Evolutionary conservation across 2,329 filamentous ascomycete genomes (phyloP), one percentile per base, ranked within the genome.

Genomic region (Penicillium decumbens): DNA sequence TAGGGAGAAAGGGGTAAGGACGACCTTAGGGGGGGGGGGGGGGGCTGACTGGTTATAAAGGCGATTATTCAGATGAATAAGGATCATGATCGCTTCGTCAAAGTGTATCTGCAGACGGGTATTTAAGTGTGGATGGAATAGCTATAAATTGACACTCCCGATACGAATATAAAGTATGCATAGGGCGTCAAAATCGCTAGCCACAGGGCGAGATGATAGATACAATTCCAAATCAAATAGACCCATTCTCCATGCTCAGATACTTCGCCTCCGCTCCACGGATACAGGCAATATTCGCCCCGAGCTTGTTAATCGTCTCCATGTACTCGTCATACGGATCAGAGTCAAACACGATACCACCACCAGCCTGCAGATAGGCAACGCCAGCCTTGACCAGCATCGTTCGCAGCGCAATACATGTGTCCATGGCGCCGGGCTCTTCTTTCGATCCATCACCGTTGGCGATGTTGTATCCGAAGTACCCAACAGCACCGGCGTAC

Each of bases 231-330:
- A 18, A 27, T 37, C 38, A 54, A 23, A n/a, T n/a, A 4, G 37
- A 40, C 24, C 47, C 54, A 32, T 67, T 59, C 57, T 74, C 68
- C 60, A 72, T 51, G 43, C 66, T 76, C 54, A 77, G 65, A 68
- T 85, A 83, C 67, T 80, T 77, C 67, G 85, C 79, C 74, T 96
- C 92, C 1, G 91, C 92, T 44, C 84, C 82, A 51, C 84, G 85
- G 68, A 97, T 91, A 72, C 89, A 93, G 59, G 87, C 81, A 77
- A 95, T 89, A 69, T 95, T 95, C 39, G 89, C 88, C 24, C 87
- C 84, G 41, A 95, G 77, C 79, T 98, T 98, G 77, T 98, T 97
- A 75, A 93, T 89, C 57, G 95, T 96, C 80, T 97, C 89, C 72
- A 92, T 82, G 78, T 91, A 96, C 72, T 97, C 93, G 57, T 96